These are phyloP conservation scores for Scleroderma citrinum DNA, from an alignment of 768 basidiomycete species.

Conservation along the genomic window DNA sequence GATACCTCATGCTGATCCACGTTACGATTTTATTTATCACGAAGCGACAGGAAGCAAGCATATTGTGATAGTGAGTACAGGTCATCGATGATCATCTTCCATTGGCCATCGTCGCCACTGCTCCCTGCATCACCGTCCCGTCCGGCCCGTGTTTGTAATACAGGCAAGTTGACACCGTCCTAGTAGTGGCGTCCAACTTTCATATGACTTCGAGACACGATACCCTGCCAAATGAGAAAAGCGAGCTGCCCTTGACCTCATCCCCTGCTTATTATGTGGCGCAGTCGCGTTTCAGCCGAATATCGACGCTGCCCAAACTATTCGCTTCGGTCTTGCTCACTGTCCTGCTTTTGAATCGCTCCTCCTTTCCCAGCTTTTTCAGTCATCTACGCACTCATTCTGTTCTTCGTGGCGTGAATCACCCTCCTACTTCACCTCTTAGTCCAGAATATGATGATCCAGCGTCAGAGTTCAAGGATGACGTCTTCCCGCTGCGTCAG, in stretches of 20 bases:
- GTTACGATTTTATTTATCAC: too few species aligned
- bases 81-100: too few species aligned
- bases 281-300: conserved; percentile 1
- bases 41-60: too few species aligned
- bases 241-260: conserved; percentile 12
- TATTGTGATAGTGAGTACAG: too few species aligned
- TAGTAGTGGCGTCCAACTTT: too few species aligned
- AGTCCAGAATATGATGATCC: conserved; percentile 24
- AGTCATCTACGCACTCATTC: neutral
- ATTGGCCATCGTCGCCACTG: too few species aligned
- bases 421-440: conserved; percentile 5
- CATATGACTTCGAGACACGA: neutral
- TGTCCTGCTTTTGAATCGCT: conserved; percentile 11
- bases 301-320: conserved; percentile 12
- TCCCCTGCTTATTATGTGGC: neutral
- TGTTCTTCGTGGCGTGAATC: neutral
- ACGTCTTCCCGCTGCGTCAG: conserved; percentile 59
- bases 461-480: conserved; percentile 40
- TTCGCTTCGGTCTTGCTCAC: conserved; percentile 16
- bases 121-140: too few species aligned
- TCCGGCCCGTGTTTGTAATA: too few species aligned
- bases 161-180: too few species aligned
- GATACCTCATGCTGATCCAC: too few species aligned
- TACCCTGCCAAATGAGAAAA: conserved; percentile 8
- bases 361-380: neutral